Base-by-base conservation (phyloP, 768 basidiomycete species). In the Boletus vinaceobasis region DNA sequence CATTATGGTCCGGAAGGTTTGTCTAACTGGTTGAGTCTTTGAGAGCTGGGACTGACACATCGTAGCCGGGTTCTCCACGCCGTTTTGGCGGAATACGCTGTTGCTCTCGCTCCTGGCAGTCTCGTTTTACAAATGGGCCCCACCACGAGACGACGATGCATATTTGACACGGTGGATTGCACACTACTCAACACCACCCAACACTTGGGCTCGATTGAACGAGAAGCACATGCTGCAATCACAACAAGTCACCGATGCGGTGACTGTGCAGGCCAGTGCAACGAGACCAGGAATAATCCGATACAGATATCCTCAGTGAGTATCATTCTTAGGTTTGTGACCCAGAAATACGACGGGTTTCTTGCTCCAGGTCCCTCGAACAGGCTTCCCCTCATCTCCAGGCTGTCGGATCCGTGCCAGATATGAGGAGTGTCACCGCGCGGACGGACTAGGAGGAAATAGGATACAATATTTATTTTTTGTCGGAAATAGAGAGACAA, bases 251-350 rank as follows among this genome's bases (percentile, higher is more conserved):
- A 60, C 65, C 15, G 73, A 77, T 10, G 71, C 65, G 43, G 59
- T 77, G 49, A 61, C 83, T 10, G 63, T 83, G 36, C 60, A 76
- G 63, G 59, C 71, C 71, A 64, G 75, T 72, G 61, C 75, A 67
- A 70, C 76, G 69, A 64, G 78, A 73, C 61, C 77, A 47, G 57
- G 56, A 15, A 77, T 87, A 37, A 82, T 84, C 66, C 79, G 87
- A 38, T 85, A 81, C 66, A 78, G 86, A 60, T 87, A 84, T 67
- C 85, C 88, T 50, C 85, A 88, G 90, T 92, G 60, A 70, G 88
- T 79, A 37, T n/a, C 48, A 26, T 21, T 36, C 13, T 40, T 32
- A 9, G 21, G 42, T 43, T n/a, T 23, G 26, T 21, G 35, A 51
- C 50, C 31, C 44, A 36, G 52, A 47, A 36, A 42, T 10, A 23